Evolutionary conservation across 2,329 filamentous ascomycete species (phyloP).

Genomic region (Aspergillus melleus): DNA sequence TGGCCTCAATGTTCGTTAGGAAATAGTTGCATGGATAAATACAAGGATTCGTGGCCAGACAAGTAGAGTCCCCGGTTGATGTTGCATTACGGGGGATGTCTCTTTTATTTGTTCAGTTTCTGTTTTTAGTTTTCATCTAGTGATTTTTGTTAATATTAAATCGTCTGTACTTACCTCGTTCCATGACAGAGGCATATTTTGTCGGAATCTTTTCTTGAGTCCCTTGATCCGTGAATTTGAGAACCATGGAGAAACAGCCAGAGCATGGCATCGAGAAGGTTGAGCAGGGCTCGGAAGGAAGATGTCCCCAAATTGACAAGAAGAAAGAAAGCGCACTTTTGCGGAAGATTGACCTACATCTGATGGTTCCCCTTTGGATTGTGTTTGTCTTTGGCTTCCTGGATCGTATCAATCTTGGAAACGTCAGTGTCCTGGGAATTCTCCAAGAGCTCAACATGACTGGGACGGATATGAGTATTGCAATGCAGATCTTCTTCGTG

Average conservation of each 20-base stretch:
- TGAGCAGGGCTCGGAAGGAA: background rate
- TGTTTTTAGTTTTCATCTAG: too few relatives aligned
- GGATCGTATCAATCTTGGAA: slow-evolving; percentile 25
- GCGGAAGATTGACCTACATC: slow-evolving; percentile 26
- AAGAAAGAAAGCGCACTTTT: slow-evolving; percentile 7
- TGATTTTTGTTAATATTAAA: background rate
- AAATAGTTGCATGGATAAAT: background rate
- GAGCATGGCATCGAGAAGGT: background rate
- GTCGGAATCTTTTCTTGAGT: background rate
- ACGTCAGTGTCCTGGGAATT: slow-evolving; percentile 23
- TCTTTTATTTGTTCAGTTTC: background rate
- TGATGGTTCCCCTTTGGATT: slow-evolving; percentile 21
- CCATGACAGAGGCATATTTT: background rate
- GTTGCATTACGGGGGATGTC: background rate
- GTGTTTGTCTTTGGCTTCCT: slow-evolving; percentile 24
- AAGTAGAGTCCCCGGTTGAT: background rate
- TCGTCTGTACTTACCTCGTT: background rate
- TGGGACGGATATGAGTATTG: slow-evolving; percentile 36
- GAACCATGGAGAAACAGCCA: slow-evolving; percentile 5
- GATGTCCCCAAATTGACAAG: background rate
- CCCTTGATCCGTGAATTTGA: background rate
- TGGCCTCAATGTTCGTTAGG: background rate
- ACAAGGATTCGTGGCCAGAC: background rate
- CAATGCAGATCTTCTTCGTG: slow-evolving; percentile 35
- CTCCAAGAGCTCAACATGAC: slow-evolving; percentile 19